Evolutionary conservation across 2,329 filamentous ascomycete species (phyloP).

Genomic region (Pyrenochaeta sp.): DNA sequence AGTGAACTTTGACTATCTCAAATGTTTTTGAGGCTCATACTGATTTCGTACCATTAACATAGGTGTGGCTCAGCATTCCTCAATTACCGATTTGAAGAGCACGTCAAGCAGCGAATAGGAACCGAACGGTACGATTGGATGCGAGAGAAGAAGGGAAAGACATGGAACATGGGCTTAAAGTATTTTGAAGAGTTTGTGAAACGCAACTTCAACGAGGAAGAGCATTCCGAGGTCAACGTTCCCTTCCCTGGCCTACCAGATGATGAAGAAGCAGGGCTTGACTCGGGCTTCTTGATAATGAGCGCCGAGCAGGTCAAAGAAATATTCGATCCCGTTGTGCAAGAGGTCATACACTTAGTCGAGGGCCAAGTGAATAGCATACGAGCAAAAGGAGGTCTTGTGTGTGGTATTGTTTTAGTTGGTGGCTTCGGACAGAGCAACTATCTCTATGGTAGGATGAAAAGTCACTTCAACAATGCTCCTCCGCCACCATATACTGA

Average conservation of each 20-base stretch:
- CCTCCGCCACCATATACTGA: conserved; percentile 69
- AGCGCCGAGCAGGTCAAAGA: conserved; percentile 73
- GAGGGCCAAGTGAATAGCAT: conserved; percentile 57
- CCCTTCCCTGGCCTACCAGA: conserved; percentile 80
- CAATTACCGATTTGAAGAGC: conserved; percentile 82
- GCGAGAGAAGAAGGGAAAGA: conserved; percentile 79
- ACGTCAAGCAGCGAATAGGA: conserved; percentile 74
- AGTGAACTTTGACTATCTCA: not conserved
- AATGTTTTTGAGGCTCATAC: not conserved
- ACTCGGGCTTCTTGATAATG: conserved; percentile 80
- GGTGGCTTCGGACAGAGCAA: conserved; percentile 84
- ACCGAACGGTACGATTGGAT: conserved; percentile 74
- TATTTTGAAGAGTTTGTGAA: conserved; percentile 90
- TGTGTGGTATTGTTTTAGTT: conserved; percentile 77
- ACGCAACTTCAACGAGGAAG: conserved; percentile 81
- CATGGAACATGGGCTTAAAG: conserved; percentile 75
- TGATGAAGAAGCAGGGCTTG: conserved; percentile 76
- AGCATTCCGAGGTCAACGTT: conserved; percentile 78
- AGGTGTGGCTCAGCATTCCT: conserved; percentile 78
- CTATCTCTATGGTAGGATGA: conserved; percentile 74
- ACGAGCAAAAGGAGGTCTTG: conserved; percentile 48
- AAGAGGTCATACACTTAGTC: conserved; percentile 56
- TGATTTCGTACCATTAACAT: not conserved
- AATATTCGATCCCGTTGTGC: conserved; percentile 78
- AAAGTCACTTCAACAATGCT: conserved; percentile 69